phyloP scores from a whole-genome alignment of 2,329 filamentous ascomycete species.

The Ophioceras dolichostomum region DNA sequence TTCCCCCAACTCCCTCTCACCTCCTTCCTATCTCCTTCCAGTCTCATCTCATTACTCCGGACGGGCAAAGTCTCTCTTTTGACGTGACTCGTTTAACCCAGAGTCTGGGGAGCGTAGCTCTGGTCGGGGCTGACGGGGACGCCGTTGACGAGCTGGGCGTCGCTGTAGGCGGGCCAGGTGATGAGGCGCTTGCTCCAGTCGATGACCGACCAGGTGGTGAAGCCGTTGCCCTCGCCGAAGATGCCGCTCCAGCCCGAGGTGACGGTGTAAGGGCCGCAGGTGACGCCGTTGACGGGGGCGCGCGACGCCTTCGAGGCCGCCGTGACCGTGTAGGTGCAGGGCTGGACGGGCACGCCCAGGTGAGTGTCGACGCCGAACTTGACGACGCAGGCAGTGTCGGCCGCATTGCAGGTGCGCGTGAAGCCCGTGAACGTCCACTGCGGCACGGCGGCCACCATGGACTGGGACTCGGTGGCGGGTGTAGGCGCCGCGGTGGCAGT shows the following conservation, averaged over 20 bases:
- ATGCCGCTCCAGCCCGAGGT: slow-evolving; percentile 43
- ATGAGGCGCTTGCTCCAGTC: slow-evolving; percentile 30
- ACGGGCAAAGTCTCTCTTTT: too few species aligned
- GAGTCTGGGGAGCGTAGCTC: slow-evolving; percentile 21
- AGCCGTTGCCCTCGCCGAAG: slow-evolving; percentile 38
- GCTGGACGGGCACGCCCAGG: slow-evolving; percentile 13
- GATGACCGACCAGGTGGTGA: slow-evolving; percentile 39
- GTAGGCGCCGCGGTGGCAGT: slow-evolving; percentile 2
- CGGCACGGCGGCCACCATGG: slow-evolving; percentile 1
- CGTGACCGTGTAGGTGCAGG: slow-evolving; percentile 26
- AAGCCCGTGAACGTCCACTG: slow-evolving; percentile 31
- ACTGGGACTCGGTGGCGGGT: background rate
- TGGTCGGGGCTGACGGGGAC: slow-evolving; percentile 34
- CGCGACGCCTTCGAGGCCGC: slow-evolving; percentile 18
- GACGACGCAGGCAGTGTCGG: slow-evolving; percentile 28
- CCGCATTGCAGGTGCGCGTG: slow-evolving; percentile 24
- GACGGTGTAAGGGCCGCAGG: slow-evolving; percentile 37
- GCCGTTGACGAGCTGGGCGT: slow-evolving; percentile 31
- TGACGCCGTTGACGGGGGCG: slow-evolving; percentile 21
- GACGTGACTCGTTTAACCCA: too few species aligned
- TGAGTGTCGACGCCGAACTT: slow-evolving; percentile 28
- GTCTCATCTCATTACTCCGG: too few species aligned
- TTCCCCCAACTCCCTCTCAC: too few species aligned
- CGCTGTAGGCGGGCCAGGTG: slow-evolving; percentile 39
- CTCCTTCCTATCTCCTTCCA: too few species aligned